Evolutionary conservation across 2,329 filamentous ascomycete genomes (phyloP).

Genomic region (Cladorrhinum sp.): DNA sequence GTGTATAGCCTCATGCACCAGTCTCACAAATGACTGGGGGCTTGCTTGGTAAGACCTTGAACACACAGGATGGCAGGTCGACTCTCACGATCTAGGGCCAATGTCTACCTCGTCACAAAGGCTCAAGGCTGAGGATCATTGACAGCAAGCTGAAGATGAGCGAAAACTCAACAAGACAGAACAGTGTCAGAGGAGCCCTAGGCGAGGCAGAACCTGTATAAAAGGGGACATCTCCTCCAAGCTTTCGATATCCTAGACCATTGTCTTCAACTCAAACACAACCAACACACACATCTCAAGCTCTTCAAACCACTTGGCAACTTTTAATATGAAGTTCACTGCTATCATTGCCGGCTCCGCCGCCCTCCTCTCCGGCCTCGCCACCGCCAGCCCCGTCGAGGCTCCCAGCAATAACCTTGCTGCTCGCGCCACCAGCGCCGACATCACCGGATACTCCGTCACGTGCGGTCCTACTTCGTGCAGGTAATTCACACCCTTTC

Average conservation of each 20-base stretch:
- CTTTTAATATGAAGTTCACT: slow-evolving; percentile 4
- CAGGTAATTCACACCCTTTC: neutral
- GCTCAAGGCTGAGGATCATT: no score
- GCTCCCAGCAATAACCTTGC: neutral
- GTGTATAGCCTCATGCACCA: neutral
- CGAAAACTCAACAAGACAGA: no score
- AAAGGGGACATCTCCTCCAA: neutral
- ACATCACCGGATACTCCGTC: slow-evolving; percentile 5
- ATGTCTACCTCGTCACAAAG: no score
- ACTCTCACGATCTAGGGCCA: neutral
- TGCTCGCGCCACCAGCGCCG: slow-evolving; percentile 2
- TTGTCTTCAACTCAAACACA: neutral
- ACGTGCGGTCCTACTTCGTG: neutral
- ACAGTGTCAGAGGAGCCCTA: neutral
- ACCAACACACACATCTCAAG: neutral
- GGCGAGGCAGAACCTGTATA: neutral
- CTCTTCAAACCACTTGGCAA: neutral
- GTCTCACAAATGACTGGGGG: neutral
- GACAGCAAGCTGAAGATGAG: no score
- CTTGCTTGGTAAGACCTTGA: neutral
- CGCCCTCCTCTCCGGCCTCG: neutral
- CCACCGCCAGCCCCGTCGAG: neutral
- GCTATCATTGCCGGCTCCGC: neutral
- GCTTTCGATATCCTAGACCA: neutral
- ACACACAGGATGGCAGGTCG: neutral